Evolutionary conservation across 352 stramenopile genomes (phyloP).

Genomic region (Pythium graminicola): DNA sequence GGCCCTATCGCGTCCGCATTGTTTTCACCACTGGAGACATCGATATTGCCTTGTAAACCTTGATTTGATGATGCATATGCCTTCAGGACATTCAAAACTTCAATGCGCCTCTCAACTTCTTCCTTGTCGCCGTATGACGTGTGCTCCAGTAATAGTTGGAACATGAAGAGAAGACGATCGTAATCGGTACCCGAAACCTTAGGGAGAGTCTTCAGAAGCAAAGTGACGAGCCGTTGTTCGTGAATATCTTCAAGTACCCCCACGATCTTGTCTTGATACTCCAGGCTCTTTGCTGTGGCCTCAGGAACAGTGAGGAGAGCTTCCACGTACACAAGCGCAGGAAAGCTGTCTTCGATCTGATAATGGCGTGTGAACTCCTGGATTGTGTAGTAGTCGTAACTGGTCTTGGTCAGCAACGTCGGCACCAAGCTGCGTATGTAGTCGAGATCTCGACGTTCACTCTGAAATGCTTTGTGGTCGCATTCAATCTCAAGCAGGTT

Average conservation of each 20-base stretch:
- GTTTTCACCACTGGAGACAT: neutral
- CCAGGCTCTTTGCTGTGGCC: slow-evolving; percentile 19
- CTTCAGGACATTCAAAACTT: slow-evolving; percentile 54
- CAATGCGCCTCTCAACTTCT: slow-evolving; percentile 54
- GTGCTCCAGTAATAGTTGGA: slow-evolving; percentile 57
- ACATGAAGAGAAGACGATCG: slow-evolving; percentile 64
- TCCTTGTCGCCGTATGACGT: slow-evolving; percentile 45
- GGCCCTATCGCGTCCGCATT: neutral
- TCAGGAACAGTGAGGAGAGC: slow-evolving; percentile 41
- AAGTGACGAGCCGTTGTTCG: slow-evolving; percentile 44
- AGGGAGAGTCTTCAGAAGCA: slow-evolving; percentile 53
- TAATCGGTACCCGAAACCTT: slow-evolving; percentile 56
- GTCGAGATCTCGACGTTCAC: slow-evolving; percentile 51
- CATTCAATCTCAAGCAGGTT: slow-evolving; percentile 71
- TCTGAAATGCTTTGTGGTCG: slow-evolving; percentile 72
- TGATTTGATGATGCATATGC: slow-evolving; percentile 17
- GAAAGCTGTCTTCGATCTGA: slow-evolving; percentile 72
- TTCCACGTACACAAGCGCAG: slow-evolving; percentile 65
- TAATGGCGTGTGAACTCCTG: slow-evolving; percentile 79
- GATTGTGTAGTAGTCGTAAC: slow-evolving; percentile 74
- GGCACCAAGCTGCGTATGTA: slow-evolving; percentile 66
- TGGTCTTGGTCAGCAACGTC: slow-evolving; percentile 52
- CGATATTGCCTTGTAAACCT: neutral
- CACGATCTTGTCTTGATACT: slow-evolving; percentile 74
- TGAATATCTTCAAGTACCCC: slow-evolving; percentile 78